Evolutionary conservation across 1,284 basidiomycete species (phyloP).

Genomic region (Cryptococcus amylolentus): DNA sequence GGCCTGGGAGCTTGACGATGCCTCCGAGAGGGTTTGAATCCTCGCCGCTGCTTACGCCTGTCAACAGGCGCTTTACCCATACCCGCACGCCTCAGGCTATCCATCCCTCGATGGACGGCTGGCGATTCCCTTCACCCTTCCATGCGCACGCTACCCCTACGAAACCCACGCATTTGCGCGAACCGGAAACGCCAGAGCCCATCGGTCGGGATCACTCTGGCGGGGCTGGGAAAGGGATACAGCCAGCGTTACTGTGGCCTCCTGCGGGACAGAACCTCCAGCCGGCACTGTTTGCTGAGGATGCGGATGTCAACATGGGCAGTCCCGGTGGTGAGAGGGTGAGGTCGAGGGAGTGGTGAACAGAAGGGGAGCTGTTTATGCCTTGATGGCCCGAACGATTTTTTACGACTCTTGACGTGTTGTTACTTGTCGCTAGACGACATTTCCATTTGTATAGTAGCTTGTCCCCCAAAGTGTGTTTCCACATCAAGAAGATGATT

Average conservation of each 20-base stretch:
- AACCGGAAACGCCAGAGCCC: not conserved
- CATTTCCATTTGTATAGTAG: too few species aligned
- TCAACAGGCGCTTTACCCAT: constrained; percentile 17
- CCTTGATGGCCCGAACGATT: too few species aligned
- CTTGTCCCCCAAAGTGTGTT: too few species aligned
- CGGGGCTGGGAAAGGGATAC: constrained; percentile 11
- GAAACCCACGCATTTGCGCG: constrained; percentile 1
- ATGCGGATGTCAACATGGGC: not conserved
- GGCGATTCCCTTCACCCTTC: constrained; percentile 37
- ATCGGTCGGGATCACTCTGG: constrained; percentile 2
- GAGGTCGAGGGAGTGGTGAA: too few species aligned
- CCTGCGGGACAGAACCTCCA: not conserved
- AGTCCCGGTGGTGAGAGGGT: not conserved
- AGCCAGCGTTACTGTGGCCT: constrained; percentile 23
- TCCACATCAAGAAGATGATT: too few species aligned
- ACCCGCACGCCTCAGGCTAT: constrained; percentile 25
- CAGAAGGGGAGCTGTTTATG: too few species aligned
- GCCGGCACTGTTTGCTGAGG: not conserved
- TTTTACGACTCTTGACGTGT: too few species aligned
- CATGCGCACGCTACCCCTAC: constrained; percentile 19
- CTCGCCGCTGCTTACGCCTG: constrained; percentile 18
- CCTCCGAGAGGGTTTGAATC: constrained; percentile 5
- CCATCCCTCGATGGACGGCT: constrained; percentile 38
- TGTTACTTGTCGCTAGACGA: too few species aligned
- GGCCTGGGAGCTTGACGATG: constrained; percentile 11